Conservation (phyloP, 169 alveolate species). For the Plasmodium berghei region DNA sequence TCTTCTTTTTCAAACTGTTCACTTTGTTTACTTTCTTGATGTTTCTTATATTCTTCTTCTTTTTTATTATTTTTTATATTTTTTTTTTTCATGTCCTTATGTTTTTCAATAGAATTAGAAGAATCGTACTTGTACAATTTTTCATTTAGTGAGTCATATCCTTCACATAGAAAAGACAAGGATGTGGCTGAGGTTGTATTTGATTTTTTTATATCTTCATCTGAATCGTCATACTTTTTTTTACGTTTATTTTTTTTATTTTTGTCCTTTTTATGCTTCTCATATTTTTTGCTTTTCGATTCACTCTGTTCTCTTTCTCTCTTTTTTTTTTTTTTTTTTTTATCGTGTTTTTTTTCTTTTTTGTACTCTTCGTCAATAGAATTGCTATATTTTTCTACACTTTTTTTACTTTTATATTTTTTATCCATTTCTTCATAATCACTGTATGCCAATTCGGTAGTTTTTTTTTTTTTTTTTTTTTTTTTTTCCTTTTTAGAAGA, state of each 20-base stretch:
- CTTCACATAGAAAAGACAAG: constrained; percentile 59
- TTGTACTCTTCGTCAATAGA: not conserved
- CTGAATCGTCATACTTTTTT: constrained; percentile 8
- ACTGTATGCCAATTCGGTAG: not conserved
- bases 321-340: constrained; percentile 17
- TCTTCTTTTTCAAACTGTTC: constrained; percentile 16
- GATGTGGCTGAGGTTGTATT: constrained; percentile 45
- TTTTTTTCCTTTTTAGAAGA: not conserved
- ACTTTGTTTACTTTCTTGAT: not conserved
- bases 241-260: constrained; percentile 13
- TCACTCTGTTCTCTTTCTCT: constrained; percentile 1
- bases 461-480: not conserved
- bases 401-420: constrained; percentile 3
- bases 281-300: not conserved
- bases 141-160: constrained; percentile 39
- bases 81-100: not conserved
- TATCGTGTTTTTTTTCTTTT: not conserved
- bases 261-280: constrained; percentile 7
- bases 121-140: not conserved
- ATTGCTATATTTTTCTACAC: constrained; percentile 10
- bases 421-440: not conserved
- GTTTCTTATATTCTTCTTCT: not conserved
- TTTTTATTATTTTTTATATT: not conserved
- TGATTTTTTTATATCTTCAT: not conserved
- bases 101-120: not conserved